These are phyloP conservation scores for Prosopis cineraria DNA, from an alignment of 306 rosid species.

Conservation along the genomic window DNA sequence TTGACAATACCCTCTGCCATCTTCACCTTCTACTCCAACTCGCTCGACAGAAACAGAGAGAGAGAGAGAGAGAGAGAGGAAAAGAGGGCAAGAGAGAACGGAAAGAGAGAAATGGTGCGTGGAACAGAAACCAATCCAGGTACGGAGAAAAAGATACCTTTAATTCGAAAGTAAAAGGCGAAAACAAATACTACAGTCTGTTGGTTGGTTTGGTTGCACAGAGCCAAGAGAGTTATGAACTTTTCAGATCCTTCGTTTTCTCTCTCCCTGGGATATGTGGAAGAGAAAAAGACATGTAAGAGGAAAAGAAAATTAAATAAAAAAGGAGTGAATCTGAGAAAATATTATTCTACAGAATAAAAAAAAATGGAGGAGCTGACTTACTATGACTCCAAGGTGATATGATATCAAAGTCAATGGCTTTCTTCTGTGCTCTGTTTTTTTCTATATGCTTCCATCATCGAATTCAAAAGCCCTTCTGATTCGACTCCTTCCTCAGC, in stretches of 20 bases:
- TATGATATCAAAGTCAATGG: conserved; percentile 36
- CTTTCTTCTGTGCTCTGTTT: neutral
- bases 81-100: neutral
- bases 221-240: conserved; percentile 36
- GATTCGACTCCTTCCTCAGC: neutral
- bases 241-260: conserved; percentile 46
- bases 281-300: conserved; percentile 48
- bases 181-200: conserved; percentile 6
- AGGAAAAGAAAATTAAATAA: neutral
- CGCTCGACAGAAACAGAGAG: conserved; percentile 33
- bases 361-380: conserved; percentile 31
- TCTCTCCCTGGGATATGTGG: conserved; percentile 59
- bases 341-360: neutral
- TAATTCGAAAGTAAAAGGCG: conserved; percentile 41
- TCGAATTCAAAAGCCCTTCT: neutral
- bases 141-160: conserved; percentile 49
- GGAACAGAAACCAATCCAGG: conserved; percentile 62
- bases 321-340: neutral
- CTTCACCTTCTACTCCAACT: neutral
- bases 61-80: neutral
- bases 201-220: conserved; percentile 35
- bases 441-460: neutral
- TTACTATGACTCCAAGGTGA: conserved; percentile 31
- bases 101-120: conserved; percentile 38
- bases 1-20: conserved; percentile 30